A percentile compares a stretch with the other conserved stretches of the same genome.
Conservation (phyloP, 2,329 filamentous ascomycete species). For the Sporothrix variecibatus region DNA sequence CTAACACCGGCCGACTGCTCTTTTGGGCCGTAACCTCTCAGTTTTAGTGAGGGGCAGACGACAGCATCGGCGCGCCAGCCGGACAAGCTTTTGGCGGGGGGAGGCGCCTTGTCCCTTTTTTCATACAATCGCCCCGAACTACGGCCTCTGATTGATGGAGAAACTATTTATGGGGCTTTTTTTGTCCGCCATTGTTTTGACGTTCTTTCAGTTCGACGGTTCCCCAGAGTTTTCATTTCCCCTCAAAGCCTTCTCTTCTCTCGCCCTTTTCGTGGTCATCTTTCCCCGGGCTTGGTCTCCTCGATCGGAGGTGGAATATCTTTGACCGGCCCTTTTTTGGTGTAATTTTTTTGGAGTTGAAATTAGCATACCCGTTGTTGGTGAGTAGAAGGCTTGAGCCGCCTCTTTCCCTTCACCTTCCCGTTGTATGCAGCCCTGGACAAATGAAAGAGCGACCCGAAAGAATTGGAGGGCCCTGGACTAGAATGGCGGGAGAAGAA, state of each 20-base stretch:
- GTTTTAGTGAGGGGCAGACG: constrained; percentile 1
- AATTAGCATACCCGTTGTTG: neutral
- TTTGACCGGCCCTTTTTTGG: neutral
- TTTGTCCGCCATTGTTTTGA: neutral
- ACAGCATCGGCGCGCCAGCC: neutral
- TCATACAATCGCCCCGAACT: neutral
- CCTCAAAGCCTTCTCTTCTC: neutral
- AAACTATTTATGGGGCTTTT: constrained; percentile 13
- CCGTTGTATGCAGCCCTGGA: constrained; percentile 6
- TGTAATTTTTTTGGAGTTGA: neutral
- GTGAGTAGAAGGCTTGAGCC: neutral
- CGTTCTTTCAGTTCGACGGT: neutral
- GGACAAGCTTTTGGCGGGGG: constrained; percentile 10
- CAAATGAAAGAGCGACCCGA: neutral
- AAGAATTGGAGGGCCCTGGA: neutral
- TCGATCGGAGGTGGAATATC: constrained; percentile 14
- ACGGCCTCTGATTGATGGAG: constrained; percentile 26
- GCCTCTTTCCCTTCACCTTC: neutral
- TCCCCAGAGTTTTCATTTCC: neutral
- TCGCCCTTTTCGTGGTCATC: neutral
- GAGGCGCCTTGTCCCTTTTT: neutral
- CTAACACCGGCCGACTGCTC: constrained; percentile 18
- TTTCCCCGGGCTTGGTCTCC: constrained; percentile 2
- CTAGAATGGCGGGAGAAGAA: neutral
- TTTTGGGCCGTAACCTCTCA: neutral